Evolutionary conservation across 2,329 filamentous ascomycete genomes (phyloP), one percentile per base, ranked within the genome.

Genomic region (Nothopassalora personata): DNA sequence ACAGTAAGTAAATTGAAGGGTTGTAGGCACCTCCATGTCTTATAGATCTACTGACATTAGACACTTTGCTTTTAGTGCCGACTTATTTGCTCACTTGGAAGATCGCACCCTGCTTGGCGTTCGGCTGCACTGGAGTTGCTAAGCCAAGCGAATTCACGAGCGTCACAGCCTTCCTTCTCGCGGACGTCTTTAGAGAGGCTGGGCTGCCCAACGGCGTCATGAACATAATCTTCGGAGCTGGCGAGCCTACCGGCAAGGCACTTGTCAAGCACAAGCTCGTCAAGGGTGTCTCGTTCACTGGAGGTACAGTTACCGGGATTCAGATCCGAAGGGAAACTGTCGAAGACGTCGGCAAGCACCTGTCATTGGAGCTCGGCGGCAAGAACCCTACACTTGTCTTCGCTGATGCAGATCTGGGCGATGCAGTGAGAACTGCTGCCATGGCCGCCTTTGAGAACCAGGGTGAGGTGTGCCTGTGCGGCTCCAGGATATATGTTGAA

Each of bases 181-280:
- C 58, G 18, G 54, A 60, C 46, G 53, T 60, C 2, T 54, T 57
- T 31, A 36, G 58, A 31, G 63, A 77, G 64, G 75, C 73, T 18
- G 75, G 75, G 4, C 76, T 79, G 56, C 76, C 77, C 5, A 70
- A 71, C 2, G 76, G 77, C 3, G 76, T 78, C 1, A 54, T 80
- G 31, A 79, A 76, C 50, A 62, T 76, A 39, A 50, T 76, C 15
- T 67, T 67, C n/a, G 74, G 74, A 1, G 66, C 68, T 52, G 73
- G 74, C 9, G 83, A 83, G 27, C 69, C n/a, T 58, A 68, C 56
- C 45, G 60, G 60, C 18, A 48, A 46, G 13, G 49, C 55, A 19
- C 47, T 62, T 1, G 60, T 74, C 73, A 71, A 50, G 70, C 68
- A 19, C 72, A 74, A 45, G 93, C 34, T 63, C 93, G 69, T 80